phyloP scores from a whole-genome alignment of 2,329 filamentous ascomycete species.

The Penicillium hordei region DNA sequence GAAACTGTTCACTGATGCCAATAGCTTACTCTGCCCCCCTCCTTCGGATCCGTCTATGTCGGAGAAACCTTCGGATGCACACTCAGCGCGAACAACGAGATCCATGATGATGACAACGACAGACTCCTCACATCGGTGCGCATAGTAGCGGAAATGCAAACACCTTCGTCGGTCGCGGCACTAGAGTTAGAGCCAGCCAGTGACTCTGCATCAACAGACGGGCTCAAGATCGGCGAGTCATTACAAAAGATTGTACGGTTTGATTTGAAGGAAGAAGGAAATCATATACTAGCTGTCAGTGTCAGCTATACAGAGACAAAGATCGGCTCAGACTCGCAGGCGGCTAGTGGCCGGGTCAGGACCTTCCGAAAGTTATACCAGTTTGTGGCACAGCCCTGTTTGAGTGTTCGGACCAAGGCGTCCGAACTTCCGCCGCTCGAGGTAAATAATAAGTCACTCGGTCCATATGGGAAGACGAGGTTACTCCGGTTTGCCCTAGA shows the following conservation, averaged over 20 bases:
- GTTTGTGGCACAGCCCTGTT: constrained; percentile 85
- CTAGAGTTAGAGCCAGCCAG: constrained; percentile 55
- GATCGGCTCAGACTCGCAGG: constrained; percentile 44
- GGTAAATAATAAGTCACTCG: constrained; percentile 47
- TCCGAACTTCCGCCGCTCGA: constrained; percentile 58
- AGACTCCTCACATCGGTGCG: constrained; percentile 69
- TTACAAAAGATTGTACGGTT: constrained; percentile 81
- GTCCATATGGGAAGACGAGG: constrained; percentile 45
- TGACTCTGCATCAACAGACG: constrained; percentile 48
- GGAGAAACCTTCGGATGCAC: constrained; percentile 95
- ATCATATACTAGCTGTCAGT: constrained; percentile 88
- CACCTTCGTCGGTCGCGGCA: constrained; percentile 70
- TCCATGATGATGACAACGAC: constrained; percentile 42
- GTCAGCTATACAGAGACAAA: constrained; percentile 91
- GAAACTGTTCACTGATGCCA: constrained; percentile 13
- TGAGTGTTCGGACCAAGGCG: constrained; percentile 89
- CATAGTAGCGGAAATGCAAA: constrained; percentile 93
- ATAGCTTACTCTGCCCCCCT: constrained; percentile 76
- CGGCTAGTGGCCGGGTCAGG: constrained; percentile 63
- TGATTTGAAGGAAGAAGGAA: constrained; percentile 89
- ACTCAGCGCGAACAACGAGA: constrained; percentile 91
- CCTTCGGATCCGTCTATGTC: constrained; percentile 92
- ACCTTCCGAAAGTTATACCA: constrained; percentile 96
- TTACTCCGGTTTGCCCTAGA: constrained; percentile 71
- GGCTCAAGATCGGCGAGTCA: constrained; percentile 56